Percentiles rank a stretch among this genome's conserved stretches.
These are phyloP conservation scores for Uronychia binucleata DNA, from an alignment of 73 alveolate genomes.

Conservation along the genomic window DNA sequence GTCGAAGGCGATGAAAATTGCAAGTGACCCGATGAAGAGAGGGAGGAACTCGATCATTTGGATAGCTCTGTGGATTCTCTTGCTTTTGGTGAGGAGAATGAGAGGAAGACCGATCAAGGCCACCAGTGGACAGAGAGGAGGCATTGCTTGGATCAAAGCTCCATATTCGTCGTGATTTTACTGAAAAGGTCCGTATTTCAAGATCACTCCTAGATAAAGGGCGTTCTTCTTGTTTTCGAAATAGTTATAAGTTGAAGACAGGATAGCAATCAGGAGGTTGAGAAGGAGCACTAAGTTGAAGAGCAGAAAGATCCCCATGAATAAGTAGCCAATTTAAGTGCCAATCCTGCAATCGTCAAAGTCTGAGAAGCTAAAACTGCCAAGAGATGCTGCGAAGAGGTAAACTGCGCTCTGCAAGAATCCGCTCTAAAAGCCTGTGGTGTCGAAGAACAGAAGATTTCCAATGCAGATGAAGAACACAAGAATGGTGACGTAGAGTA, in stretches of 20 bases:
- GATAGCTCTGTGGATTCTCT: no score
- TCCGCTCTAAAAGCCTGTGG: neutral
- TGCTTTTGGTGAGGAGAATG: no score
- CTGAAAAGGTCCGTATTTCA: neutral
- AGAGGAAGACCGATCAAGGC: no score
- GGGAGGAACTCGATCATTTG: no score
- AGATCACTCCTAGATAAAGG: neutral
- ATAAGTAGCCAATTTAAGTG: neutral
- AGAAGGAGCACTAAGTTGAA: neutral
- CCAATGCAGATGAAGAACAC: neutral
- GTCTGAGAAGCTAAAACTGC: neutral
- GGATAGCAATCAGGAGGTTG: constrained; percentile 8
- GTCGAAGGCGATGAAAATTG: no score
- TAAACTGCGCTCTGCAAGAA: neutral
- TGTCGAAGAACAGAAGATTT: neutral
- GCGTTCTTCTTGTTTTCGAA: neutral
- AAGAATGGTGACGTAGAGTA: neutral
- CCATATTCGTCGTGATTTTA: neutral
- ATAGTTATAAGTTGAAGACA: neutral
- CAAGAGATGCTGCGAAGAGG: neutral
- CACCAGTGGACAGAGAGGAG: no score
- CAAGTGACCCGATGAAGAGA: no score
- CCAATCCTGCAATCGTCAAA: neutral
- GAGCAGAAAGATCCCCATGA: neutral
- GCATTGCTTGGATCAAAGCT: neutral